These are phyloP conservation scores for Ogataea angusta DNA, from an alignment of 805 yeast species.

Conservation along the genomic window DNA sequence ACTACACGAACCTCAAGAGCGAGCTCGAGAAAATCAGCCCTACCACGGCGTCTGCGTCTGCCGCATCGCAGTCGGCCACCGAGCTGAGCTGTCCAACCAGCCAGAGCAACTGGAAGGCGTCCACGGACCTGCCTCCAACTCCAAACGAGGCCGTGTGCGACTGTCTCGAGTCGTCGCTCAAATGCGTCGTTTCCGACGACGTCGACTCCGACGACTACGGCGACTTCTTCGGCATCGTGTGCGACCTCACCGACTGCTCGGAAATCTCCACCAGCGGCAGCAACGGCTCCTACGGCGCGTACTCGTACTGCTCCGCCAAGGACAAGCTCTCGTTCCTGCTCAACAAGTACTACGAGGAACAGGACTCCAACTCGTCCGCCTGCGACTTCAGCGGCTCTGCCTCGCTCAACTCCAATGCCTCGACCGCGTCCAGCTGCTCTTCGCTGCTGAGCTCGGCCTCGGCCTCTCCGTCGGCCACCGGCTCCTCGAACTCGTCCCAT, in stretches of 20 bases:
- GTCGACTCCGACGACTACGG: conserved; percentile 56
- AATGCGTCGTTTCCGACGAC: conserved; percentile 55
- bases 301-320: conserved; percentile 67
- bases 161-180: conserved; percentile 51
- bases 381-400: conserved; percentile 77
- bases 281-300: conserved; percentile 67
- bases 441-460: conserved; percentile 46
- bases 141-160: conserved; percentile 66
- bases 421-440: conserved; percentile 43
- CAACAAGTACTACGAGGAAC: conserved; percentile 57
- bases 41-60: conserved; percentile 37
- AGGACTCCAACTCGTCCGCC: conserved; percentile 45
- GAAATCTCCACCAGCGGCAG: conserved; percentile 62
- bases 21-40: conserved; percentile 55
- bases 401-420: conserved; percentile 41
- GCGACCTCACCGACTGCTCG: conserved; percentile 57
- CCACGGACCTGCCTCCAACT: conserved; percentile 70
- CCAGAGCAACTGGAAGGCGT: conserved; percentile 61
- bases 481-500: conserved; percentile 9
- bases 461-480: conserved; percentile 34
- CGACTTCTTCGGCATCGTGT: conserved; percentile 54
- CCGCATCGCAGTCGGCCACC: conserved; percentile 36
- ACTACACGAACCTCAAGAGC: conserved; percentile 54
- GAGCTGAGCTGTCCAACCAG: conserved; percentile 47
- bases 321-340: conserved; percentile 66